Percentiles rank a stretch among this genome's conserved stretches.
Conservation (phyloP, 768 basidiomycete genomes). For the Pleurotus tuber-regium region DNA sequence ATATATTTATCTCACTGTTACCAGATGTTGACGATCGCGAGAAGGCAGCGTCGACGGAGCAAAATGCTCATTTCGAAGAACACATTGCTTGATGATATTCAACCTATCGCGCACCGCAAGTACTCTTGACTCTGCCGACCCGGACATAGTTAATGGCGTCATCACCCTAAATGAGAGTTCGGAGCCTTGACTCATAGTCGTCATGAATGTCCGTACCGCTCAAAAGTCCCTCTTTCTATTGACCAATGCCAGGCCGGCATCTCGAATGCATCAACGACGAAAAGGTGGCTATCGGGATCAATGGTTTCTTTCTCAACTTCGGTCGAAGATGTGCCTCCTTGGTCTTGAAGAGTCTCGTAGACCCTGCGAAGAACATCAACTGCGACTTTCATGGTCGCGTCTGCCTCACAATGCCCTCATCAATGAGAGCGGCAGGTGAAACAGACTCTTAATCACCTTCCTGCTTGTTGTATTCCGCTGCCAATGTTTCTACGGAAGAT, state of each 20-base stretch:
- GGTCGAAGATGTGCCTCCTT: conserved; percentile 42
- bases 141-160: conserved; percentile 65
- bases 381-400: conserved; percentile 83
- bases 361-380: conserved; percentile 64
- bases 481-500: conserved; percentile 73
- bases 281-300: conserved; percentile 80
- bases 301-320: conserved; percentile 57
- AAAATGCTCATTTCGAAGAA: conserved; percentile 96
- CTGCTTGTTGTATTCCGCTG: conserved; percentile 86
- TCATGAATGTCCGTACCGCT: conserved; percentile 53
- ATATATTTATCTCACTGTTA: conserved; percentile 59
- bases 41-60: conserved; percentile 93
- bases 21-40: conserved; percentile 79
- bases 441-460: too few relatives aligned
- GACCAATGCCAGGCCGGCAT: conserved; percentile 97
- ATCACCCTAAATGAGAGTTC: conserved; percentile 39
- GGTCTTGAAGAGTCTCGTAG: conserved; percentile 71
- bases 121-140: conserved; percentile 80
- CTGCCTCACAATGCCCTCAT: conserved; percentile 28
- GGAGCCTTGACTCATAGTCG: conserved; percentile 5
- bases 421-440: neutral
- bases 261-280: conserved; percentile 86
- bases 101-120: conserved; percentile 80
- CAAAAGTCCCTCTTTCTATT: conserved; percentile 80
- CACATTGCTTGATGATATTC: conserved; percentile 89